These are phyloP conservation scores for Tylopilus sp. DNA, from an alignment of 1,284 basidiomycete genomes.

Conservation along the genomic window DNA sequence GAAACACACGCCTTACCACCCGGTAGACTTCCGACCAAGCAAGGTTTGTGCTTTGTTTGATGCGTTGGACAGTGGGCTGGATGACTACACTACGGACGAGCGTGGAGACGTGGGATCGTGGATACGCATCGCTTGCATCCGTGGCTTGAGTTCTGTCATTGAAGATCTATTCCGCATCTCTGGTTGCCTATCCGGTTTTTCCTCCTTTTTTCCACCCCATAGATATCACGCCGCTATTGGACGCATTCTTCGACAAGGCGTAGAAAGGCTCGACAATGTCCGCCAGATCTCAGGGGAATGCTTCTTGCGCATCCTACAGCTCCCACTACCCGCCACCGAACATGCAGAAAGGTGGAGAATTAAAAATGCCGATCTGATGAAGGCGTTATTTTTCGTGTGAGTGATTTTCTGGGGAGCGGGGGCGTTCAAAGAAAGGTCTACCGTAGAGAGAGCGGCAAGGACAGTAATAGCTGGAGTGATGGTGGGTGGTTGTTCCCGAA, in stretches of 20 bases:
- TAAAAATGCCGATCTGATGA: slow-evolving; percentile 44
- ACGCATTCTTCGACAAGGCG: slow-evolving; percentile 81
- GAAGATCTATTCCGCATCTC: slow-evolving; percentile 47
- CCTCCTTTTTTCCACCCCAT: slow-evolving; percentile 56
- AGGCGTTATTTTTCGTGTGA: slow-evolving; percentile 54
- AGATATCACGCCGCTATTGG: slow-evolving; percentile 57
- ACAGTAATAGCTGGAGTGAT: slow-evolving; percentile 59
- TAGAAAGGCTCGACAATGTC: slow-evolving; percentile 90
- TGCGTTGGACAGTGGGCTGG: slow-evolving; percentile 61
- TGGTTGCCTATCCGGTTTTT: slow-evolving; percentile 40
- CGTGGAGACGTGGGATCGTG: slow-evolving; percentile 97
- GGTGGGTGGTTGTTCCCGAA: slow-evolving; percentile 68
- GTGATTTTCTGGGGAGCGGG: slow-evolving; percentile 18
- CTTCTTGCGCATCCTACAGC: slow-evolving; percentile 49
- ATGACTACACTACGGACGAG: slow-evolving; percentile 91
- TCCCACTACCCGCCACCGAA: slow-evolving; percentile 42
- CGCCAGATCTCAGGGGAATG: slow-evolving; percentile 72
- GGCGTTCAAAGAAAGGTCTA: slow-evolving; percentile 1
- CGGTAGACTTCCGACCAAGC: slow-evolving; percentile 46
- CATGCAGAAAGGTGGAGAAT: slow-evolving; percentile 48
- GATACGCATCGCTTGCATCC: slow-evolving; percentile 79
- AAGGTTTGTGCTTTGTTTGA: slow-evolving; percentile 46
- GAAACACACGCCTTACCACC: slow-evolving; percentile 13
- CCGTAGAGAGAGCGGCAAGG: slow-evolving; percentile 33
- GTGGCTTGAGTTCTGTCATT: slow-evolving; percentile 52